A percentile compares a stretch with the other conserved stretches of the same genome.
Conservation (phyloP, 2,329 filamentous ascomycete species). For the Phyllosticta citrichinensis region DNA sequence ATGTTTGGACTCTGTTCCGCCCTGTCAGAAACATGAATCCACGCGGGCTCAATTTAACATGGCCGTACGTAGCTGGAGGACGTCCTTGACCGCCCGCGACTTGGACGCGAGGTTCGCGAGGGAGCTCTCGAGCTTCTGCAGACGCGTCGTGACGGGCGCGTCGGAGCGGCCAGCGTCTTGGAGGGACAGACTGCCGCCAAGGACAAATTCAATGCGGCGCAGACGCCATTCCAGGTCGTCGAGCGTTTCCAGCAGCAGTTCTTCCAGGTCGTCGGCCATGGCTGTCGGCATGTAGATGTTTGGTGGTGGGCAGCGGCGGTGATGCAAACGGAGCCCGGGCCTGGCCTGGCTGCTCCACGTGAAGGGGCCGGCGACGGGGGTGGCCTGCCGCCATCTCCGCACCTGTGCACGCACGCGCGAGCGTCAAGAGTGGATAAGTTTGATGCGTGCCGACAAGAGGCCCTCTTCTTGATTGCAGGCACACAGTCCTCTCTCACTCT, state of each 20-base stretch:
- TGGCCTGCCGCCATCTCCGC: neutral
- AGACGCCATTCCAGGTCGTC: conserved; percentile 36
- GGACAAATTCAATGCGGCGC: conserved; percentile 33
- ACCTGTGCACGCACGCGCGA: conserved; percentile 8
- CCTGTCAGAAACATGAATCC: neutral
- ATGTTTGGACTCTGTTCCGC: conserved; percentile 27
- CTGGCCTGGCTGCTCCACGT: neutral
- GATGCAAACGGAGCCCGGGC: neutral
- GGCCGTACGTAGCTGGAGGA: conserved; percentile 29
- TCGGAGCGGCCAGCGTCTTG: conserved; percentile 15
- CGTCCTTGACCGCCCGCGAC: conserved; percentile 29
- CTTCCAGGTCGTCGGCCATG: conserved; percentile 26
- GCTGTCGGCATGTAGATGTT: neutral
- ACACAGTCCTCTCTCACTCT: neutral
- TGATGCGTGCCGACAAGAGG: neutral
- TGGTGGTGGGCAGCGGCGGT: neutral
- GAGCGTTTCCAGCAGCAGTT: conserved; percentile 32
- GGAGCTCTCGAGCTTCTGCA: conserved; percentile 27
- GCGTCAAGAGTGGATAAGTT: neutral
- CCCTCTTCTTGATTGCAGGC: neutral
- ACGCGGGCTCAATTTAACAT: neutral
- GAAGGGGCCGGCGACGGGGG: neutral
- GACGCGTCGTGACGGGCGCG: conserved; percentile 22
- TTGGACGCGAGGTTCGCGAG: conserved; percentile 30
- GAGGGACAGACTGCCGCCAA: conserved; percentile 27